These are phyloP conservation scores for Mycocentrospora acerina DNA, from an alignment of 2,329 filamentous ascomycete species.

Conservation along the genomic window DNA sequence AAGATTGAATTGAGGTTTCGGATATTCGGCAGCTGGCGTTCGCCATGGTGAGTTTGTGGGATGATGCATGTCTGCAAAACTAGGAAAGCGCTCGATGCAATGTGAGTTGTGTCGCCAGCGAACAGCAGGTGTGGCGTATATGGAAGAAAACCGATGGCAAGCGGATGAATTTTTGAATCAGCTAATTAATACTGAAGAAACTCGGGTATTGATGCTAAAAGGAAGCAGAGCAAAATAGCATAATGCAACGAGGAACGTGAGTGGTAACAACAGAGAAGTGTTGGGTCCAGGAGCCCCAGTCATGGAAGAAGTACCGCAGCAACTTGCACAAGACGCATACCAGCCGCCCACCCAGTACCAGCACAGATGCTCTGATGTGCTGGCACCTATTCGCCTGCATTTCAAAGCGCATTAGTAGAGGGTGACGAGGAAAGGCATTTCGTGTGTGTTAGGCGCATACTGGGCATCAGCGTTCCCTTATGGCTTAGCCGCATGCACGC, in stretches of 20 bases:
- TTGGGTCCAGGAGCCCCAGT: slow-evolving; percentile 32
- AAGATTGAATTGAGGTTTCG: slow-evolving; percentile 38
- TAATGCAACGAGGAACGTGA: slow-evolving; percentile 24
- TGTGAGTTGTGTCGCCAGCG: slow-evolving; percentile 25
- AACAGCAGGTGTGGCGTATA: slow-evolving; percentile 18
- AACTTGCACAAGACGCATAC: slow-evolving; percentile 18
- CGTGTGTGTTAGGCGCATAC: slow-evolving; percentile 43
- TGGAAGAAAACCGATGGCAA: slow-evolving; percentile 12
- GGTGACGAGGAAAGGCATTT: slow-evolving; percentile 39
- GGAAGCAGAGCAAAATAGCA: slow-evolving; percentile 32
- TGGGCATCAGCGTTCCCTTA: slow-evolving; percentile 40
- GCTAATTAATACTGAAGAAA: slow-evolving; percentile 10
- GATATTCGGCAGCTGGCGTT: slow-evolving; percentile 30
- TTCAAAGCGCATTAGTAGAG: slow-evolving; percentile 41
- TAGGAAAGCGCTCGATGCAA: slow-evolving; percentile 20
- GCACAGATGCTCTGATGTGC: slow-evolving; percentile 42
- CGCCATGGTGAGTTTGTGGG: slow-evolving; percentile 39
- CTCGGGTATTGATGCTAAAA: slow-evolving; percentile 28
- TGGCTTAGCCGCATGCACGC: slow-evolving; percentile 41
- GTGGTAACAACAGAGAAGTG: slow-evolving; percentile 25
- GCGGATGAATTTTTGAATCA: slow-evolving; percentile 13
- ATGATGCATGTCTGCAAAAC: slow-evolving; percentile 37
- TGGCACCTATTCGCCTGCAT: slow-evolving; percentile 42
- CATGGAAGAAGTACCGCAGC: slow-evolving; percentile 38
- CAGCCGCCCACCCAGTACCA: slow-evolving; percentile 25